A percentile compares a stretch with the other conserved stretches of the same genome.
Evolutionary conservation across 1,284 basidiomycete species (phyloP).

Genomic region (Leccinum subrobustum): DNA sequence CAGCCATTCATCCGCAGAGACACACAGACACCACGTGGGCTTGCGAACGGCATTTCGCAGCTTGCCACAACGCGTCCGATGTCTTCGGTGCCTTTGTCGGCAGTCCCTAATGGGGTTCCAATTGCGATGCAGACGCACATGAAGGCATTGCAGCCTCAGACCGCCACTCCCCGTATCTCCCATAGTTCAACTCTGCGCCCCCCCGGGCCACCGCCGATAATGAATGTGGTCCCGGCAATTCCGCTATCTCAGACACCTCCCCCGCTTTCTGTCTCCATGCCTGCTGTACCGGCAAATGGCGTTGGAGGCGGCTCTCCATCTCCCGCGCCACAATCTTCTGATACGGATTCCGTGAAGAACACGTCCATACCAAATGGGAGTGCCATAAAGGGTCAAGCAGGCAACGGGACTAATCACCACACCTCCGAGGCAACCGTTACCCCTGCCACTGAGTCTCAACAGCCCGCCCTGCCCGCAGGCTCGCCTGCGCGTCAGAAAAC

Average conservation of each 20-base stretch:
- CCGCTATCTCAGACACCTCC: slow-evolving; percentile 23
- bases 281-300: slow-evolving; percentile 14
- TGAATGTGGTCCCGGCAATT: slow-evolving; percentile 23
- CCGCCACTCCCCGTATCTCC: slow-evolving; percentile 49
- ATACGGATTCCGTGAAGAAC: slow-evolving; percentile 24
- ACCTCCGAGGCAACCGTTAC: slow-evolving; percentile 14
- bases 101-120: slow-evolving; percentile 41
- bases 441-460: slow-evolving; percentile 25
- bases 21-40: slow-evolving; percentile 29
- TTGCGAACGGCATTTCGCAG: slow-evolving; percentile 31
- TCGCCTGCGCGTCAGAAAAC: slow-evolving; percentile 45
- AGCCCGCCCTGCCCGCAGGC: slow-evolving; percentile 3
- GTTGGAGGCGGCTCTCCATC: slow-evolving; percentile 15
- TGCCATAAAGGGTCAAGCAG: slow-evolving; percentile 15
- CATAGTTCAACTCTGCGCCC: slow-evolving; percentile 39
- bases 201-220: slow-evolving; percentile 35
- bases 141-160: slow-evolving; percentile 52
- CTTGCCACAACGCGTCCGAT: slow-evolving; percentile 27
- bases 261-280: slow-evolving; percentile 7
- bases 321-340: slow-evolving; percentile 24
- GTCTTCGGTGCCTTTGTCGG: slow-evolving; percentile 23
- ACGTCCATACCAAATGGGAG: slow-evolving; percentile 19
- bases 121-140: slow-evolving; percentile 54
- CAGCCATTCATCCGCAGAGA: slow-evolving; percentile 42
- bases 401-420: slow-evolving; percentile 37